These are phyloP conservation scores for Fraxinus excelsior DNA, from an alignment of 257 asterid species.

Conservation along the genomic window DNA sequence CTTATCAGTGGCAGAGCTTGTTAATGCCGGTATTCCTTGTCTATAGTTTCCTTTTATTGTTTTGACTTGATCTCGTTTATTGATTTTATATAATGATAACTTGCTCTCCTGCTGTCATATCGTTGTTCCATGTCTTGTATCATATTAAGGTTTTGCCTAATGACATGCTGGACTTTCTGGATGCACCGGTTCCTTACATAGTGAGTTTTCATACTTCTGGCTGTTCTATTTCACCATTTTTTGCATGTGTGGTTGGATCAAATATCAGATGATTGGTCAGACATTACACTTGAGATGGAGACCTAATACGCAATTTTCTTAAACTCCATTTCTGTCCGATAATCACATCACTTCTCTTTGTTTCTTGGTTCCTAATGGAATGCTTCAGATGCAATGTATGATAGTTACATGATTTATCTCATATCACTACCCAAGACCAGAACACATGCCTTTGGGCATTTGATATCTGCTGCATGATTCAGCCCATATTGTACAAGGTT, in stretches of 20 bases:
- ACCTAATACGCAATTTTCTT: slow-evolving; percentile 5
- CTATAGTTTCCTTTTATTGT: slow-evolving; percentile 17
- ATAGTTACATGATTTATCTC: not conserved
- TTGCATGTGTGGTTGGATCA: not conserved
- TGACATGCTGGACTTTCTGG: slow-evolving; percentile 98
- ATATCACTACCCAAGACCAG: not conserved
- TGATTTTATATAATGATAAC: not conserved
- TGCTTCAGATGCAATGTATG: not conserved
- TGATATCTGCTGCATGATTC: not conserved
- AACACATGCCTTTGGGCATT: not conserved
- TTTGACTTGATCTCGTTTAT: slow-evolving; percentile 9
- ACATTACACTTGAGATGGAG: slow-evolving; percentile 14
- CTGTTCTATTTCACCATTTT: slow-evolving; percentile 7
- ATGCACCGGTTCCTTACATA: slow-evolving; percentile 98
- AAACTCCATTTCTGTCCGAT: not conserved
- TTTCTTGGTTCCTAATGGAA: not conserved
- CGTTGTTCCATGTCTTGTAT: slow-evolving; percentile 15
- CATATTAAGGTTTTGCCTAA: slow-evolving; percentile 82
- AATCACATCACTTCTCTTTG: not conserved
- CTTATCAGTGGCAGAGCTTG: slow-evolving; percentile 98
- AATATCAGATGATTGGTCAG: slow-evolving; percentile 7
- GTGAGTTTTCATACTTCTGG: slow-evolving; percentile 52
- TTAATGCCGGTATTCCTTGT: slow-evolving; percentile 77
- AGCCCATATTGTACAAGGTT: not conserved
- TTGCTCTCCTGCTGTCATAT: slow-evolving; percentile 19